Base-by-base conservation (phyloP, 805 yeast genomes). In the Ascoidea rubescens region DNA sequence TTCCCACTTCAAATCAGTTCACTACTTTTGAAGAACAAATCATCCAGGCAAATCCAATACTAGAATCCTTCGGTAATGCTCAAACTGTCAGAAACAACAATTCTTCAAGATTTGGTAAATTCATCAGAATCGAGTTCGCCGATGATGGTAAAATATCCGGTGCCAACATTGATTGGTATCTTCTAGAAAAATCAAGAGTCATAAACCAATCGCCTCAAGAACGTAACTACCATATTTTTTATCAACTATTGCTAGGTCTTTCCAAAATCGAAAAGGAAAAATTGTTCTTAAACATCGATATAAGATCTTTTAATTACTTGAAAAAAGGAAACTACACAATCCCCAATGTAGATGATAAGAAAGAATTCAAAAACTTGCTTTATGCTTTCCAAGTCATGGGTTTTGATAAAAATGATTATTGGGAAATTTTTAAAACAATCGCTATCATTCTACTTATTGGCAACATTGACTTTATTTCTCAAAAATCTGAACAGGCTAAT, bases 51-150 rank as follows among this genome's bases (percentile, higher is more conserved):
- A 93, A 93, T 63, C 99, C 99, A 1, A 88, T 93, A 50, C 68
- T 93, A 58, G 99, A 93, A 67, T 80, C 96, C 37, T 93, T 93
- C 66, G 99, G 99, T 59, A 93, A 93, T 66, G 91, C 99, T 1
- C 96, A 91, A 62, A 93, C 99, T 0, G 87, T 88, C 14, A 78
- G 93, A 60, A 93, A 93, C 64, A 82, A 90, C 65, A 93, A 93
- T 66, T 89, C 97, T 4, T 91, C 98, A 5, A 78, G 99, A 62
- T 93, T 93, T 65, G 99, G 99, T 45, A 93, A 93, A 68, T 93
- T 93, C 62, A 87, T 93, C 57, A 84, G 89, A 61, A 86, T 93
- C 54, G 88, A 82, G 62, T 87, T 91, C 59, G 74, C 77, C 52
- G 60, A 69, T 4, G 64, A 73, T 8, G 87, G 87, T 3, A 75